phyloP scores from a whole-genome alignment of 495 filamentous ascomycete genomes.

The Aspergillus homomorphus region DNA sequence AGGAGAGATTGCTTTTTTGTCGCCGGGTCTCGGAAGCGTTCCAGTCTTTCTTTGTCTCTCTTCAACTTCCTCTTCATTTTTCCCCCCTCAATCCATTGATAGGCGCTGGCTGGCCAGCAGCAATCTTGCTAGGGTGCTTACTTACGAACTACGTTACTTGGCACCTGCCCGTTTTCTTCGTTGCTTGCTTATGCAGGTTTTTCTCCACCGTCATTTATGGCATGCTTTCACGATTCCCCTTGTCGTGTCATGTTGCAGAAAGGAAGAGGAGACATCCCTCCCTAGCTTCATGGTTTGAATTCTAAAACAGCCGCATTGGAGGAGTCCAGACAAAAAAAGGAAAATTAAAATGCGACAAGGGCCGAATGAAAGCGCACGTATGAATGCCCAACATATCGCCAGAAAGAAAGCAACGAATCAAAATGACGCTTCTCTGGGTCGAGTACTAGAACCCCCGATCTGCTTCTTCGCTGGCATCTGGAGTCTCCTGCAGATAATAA shows the following conservation, averaged over 20 bases:
- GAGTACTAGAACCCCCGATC: constrained; percentile 9
- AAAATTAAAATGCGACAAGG: neutral
- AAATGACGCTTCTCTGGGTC: constrained; percentile 13
- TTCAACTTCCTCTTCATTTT: no score
- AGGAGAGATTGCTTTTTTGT: neutral
- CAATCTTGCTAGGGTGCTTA: no score
- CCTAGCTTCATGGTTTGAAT: constrained; percentile 3
- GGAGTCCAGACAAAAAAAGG: constrained; percentile 7
- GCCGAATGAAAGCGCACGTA: constrained; percentile 19
- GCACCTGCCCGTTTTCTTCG: constrained; percentile 9
- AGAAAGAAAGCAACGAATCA: constrained; percentile 34
- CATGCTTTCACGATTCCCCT: neutral
- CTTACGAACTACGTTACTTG: no score
- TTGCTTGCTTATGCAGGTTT: constrained; percentile 17
- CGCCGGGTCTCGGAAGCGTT: constrained; percentile 15
- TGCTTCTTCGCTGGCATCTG: constrained; percentile 23
- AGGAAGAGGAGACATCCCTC: neutral
- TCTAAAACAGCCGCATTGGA: constrained; percentile 12
- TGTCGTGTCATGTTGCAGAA: neutral
- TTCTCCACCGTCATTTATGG: neutral
- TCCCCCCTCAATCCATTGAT: neutral
- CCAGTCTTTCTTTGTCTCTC: no score
- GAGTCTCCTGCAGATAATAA: constrained; percentile 21
- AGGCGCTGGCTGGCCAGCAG: neutral
- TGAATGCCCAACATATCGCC: constrained; percentile 36